These are phyloP conservation scores for Colletotrichum scovillei DNA, from an alignment of 2,329 filamentous ascomycete genomes.

Conservation along the genomic window DNA sequence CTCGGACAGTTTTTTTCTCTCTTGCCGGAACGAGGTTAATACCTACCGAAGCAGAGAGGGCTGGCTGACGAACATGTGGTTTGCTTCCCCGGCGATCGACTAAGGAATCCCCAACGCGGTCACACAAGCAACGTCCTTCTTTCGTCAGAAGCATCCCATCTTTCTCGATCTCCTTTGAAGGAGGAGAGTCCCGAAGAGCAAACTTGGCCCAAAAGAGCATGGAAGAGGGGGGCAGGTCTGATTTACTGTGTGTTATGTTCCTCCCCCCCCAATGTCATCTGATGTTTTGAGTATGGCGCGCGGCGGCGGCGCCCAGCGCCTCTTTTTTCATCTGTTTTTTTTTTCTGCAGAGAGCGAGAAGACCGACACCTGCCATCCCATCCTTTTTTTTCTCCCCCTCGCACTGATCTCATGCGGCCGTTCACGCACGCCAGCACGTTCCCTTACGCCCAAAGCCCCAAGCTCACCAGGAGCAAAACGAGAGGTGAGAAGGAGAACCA, in stretches of 20 bases:
- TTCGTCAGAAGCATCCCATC: constrained; percentile 16
- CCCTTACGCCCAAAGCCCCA: not conserved
- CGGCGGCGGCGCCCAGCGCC: not conserved
- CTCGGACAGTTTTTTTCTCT: not conserved
- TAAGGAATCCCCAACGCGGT: not conserved
- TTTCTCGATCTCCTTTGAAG: not conserved
- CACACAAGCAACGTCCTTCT: not conserved
- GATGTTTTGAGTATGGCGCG: constrained; percentile 3
- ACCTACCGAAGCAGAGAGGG: not conserved
- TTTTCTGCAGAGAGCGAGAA: not conserved
- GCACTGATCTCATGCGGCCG: not conserved
- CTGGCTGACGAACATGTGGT: not conserved
- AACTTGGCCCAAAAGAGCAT: not conserved
- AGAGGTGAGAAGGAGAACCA: not conserved
- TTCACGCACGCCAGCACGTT: not conserved
- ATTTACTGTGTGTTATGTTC: not conserved
- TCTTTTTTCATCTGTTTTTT: not conserved
- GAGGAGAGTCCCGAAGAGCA: not conserved
- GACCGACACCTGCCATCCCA: not conserved
- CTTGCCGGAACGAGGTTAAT: not conserved
- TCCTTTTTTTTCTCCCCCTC: not conserved
- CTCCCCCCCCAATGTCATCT: not conserved
- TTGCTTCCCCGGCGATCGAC: not conserved
- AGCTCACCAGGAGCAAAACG: not conserved
- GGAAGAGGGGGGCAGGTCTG: not conserved